Base-by-base conservation (phyloP, 2,329 filamentous ascomycete genomes). In the Xylaria hypoxylon region DNA sequence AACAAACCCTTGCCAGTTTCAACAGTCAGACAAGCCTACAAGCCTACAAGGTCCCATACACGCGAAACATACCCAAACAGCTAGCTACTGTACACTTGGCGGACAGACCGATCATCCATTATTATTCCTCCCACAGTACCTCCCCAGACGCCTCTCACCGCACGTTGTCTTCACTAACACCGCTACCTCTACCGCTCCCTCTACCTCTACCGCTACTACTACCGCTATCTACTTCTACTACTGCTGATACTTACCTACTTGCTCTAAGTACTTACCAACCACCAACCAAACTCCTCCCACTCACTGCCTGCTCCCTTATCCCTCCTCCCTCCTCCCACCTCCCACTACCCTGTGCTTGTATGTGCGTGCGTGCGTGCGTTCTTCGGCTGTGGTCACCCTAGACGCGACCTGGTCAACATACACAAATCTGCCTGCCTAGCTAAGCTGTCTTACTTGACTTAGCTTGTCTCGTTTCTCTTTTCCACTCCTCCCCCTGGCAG, bases 371-470 rank as follows among this genome's bases (percentile, higher is more conserved):
- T 67, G 68, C n/a, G n/a, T n/a, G n/a, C n/a, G n/a, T n/a, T 68
- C 67, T 71, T 73, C 72, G 63, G 63, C 66, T 67, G 73, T 71
- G 74, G 74, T 68, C 74, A 69, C 73, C 70, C 74, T 64, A 69
- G 68, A 75, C 70, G 73, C 74, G 74, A 68, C 68, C 65, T 71
- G 64, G 68, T 63, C 60, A 44, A 44, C 59, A 50, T 65, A 61
- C 65, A 56, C 59, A 60, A 62, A 65, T 62, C 63, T 67, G 56
- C 65, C 67, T 71, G 62, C 67, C 66, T 70, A 64, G 60, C 65
- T 73, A 50, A 69, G 67, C 56, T 74, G 73, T 71, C 73, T 75
- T 73, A 72, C 72, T 71, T 67, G 70, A 72, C 69, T 70, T 74
- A 71, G 68, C 73, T 69, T 73, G 72, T 72, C 70, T 72, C 62